phyloP scores from a whole-genome alignment of 2,329 filamentous ascomycete species.

The Beauveria sp. region DNA sequence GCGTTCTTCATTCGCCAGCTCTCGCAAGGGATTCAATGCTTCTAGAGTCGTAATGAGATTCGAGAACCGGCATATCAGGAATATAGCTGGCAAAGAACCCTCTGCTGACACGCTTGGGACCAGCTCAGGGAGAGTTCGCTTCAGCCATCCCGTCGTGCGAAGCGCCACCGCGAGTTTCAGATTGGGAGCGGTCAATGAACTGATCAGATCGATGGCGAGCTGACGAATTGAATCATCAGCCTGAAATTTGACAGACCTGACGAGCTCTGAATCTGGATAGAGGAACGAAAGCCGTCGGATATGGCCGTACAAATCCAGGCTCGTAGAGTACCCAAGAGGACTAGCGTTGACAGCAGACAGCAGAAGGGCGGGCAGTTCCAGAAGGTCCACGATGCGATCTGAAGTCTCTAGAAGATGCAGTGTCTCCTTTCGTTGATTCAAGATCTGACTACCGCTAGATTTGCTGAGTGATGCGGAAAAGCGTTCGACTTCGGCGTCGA shows the following conservation, averaged over 20 bases:
- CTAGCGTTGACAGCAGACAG: constrained; percentile 65
- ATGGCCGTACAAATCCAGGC: constrained; percentile 87
- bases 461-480: constrained; percentile 83
- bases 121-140: constrained; percentile 77
- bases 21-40: constrained; percentile 75
- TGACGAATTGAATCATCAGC: constrained; percentile 82
- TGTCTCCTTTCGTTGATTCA: constrained; percentile 69
- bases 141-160: constrained; percentile 84
- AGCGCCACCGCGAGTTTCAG: constrained; percentile 87
- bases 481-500: constrained; percentile 69
- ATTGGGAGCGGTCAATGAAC: constrained; percentile 64
- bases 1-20: constrained; percentile 82
- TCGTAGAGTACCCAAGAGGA: constrained; percentile 74
- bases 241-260: constrained; percentile 65
- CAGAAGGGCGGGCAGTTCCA: constrained; percentile 81
- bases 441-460: constrained; percentile 57
- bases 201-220: constrained; percentile 78
- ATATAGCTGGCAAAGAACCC: constrained; percentile 70
- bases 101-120: constrained; percentile 35
- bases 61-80: constrained; percentile 76
- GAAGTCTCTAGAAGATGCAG: constrained; percentile 79
- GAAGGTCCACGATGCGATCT: constrained; percentile 80
- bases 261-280: constrained; percentile 70
- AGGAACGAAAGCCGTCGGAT: constrained; percentile 78
- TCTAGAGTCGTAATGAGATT: constrained; percentile 73